Base-by-base conservation (phyloP, 345 rosid species). In the Camelina laxa region DNA sequence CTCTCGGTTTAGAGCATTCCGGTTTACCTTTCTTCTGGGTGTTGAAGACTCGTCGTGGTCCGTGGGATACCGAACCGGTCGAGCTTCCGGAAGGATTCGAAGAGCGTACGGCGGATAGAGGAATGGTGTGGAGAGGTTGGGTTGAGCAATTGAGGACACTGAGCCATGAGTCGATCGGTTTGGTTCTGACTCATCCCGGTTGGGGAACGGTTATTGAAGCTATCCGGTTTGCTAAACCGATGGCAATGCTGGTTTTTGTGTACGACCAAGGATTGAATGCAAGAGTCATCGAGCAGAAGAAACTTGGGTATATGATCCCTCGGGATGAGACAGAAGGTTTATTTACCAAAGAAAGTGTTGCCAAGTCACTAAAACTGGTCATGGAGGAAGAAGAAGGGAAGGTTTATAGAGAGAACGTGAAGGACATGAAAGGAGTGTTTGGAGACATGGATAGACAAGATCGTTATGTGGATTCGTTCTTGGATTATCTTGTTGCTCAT, bases 21-120 rank as follows among this genome's bases (percentile, higher is more conserved):
- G 67, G 73, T 38, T 55, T 78, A 21, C 83, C 85, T 2, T 85
- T 85, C 68, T 80, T 85, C 1, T 85, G 85, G 85, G 83, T 60
- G 12, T 71, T 85, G 0, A 73, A 76, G 72, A 77, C 69, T 17
- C 75, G 3, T 12, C 39, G 35, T 0, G 81, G 80, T 33, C 56
- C 2, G 0, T 48, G 78, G 13, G 82, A 84, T 21, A 59, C 58
- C 0, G 84, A 83, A 35, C 8, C 41, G 4, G 6, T 41, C 1
- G 67, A 70, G 49, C 51, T 84, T 2, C 86, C 86, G 0, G 58
- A 60, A 0, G 86, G 86, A 3, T 82, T 86, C 20, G 79, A 72
- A 15, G 78, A 81, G 21, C 57, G 84, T 7, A 73, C 78, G 15
- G 24, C 15, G 8, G 82, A 62, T 0, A 72, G 78, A 4, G 87